A percentile compares a stretch with the other conserved stretches of the same genome.
Evolutionary conservation across 176 grass and related monocot species (phyloP).

Genomic region (Olyra latifolia): DNA sequence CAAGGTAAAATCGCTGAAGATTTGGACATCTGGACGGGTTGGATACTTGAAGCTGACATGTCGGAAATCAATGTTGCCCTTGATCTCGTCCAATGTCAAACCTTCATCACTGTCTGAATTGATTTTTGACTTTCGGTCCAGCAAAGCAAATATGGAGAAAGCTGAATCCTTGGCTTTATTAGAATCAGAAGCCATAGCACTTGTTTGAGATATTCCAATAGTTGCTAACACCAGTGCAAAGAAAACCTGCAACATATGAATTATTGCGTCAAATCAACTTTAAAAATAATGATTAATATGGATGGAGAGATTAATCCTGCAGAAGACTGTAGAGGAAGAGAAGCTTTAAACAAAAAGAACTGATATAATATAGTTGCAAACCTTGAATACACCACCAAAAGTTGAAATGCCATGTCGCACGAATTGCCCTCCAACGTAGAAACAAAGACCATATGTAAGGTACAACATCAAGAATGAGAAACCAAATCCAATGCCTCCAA

Average conservation of each 20-base stretch:
- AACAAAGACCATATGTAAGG: constrained; percentile 65
- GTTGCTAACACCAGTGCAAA: constrained; percentile 68
- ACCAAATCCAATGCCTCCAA: constrained; percentile 74
- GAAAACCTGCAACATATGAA: constrained; percentile 59
- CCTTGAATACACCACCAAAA: constrained; percentile 70
- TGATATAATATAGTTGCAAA: constrained; percentile 27
- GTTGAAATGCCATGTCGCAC: constrained; percentile 43
- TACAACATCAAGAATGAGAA: constrained; percentile 72
- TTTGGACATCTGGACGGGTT: constrained; percentile 65
- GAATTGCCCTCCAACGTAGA: constrained; percentile 75
- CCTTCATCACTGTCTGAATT: constrained; percentile 61
- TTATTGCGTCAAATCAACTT: neutral
- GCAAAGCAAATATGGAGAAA: constrained; percentile 66
- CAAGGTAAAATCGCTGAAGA: constrained; percentile 63
- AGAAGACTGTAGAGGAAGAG: neutral
- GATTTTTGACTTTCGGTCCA: constrained; percentile 70
- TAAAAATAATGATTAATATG: neutral
- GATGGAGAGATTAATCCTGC: neutral
- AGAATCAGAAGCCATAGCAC: constrained; percentile 72
- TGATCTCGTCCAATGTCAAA: constrained; percentile 47
- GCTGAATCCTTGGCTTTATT: constrained; percentile 70
- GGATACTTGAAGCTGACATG: constrained; percentile 79
- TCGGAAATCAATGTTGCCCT: constrained; percentile 63
- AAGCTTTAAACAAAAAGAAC: neutral
- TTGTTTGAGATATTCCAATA: constrained; percentile 72